A percentile compares a stretch with the other conserved stretches of the same genome.
Evolutionary conservation across 202 grass and related monocot genomes (phyloP).

Genomic region (Zoysia matrella): DNA sequence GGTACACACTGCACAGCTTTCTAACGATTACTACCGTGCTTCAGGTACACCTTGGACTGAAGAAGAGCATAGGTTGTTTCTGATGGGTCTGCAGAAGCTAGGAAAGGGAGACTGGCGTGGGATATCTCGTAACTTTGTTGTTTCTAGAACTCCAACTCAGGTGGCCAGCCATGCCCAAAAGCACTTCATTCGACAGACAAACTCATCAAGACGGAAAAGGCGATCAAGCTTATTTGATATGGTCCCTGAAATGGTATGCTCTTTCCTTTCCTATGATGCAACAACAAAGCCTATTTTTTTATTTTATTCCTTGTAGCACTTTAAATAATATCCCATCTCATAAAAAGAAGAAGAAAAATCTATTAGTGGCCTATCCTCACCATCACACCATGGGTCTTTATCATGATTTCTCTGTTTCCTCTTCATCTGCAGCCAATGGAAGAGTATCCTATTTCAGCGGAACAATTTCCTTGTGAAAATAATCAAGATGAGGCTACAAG

Average conservation of each 20-base stretch:
- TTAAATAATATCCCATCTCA: neutral
- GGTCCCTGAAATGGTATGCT: slow-evolving; percentile 70
- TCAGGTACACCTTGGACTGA: slow-evolving; percentile 96
- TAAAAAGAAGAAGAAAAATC: neutral
- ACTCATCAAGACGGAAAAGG: slow-evolving; percentile 83
- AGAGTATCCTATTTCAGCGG: slow-evolving; percentile 35
- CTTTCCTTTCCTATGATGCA: neutral
- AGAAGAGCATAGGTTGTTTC: slow-evolving; percentile 90
- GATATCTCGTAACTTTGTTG: slow-evolving; percentile 82
- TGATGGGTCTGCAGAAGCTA: slow-evolving; percentile 83
- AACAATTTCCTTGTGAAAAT: slow-evolving; percentile 36
- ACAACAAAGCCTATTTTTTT: neutral
- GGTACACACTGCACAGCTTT: neutral
- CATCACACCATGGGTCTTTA: neutral
- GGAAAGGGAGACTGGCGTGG: slow-evolving; percentile 96
- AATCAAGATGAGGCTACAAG: slow-evolving; percentile 53
- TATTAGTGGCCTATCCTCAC: slow-evolving; percentile 5
- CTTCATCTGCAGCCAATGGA: slow-evolving; percentile 68
- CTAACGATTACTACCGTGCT: slow-evolving; percentile 39
- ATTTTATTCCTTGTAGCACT: neutral
- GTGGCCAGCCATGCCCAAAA: slow-evolving; percentile 98
- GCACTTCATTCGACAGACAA: slow-evolving; percentile 89
- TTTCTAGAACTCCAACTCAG: slow-evolving; percentile 92
- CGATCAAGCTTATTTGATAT: slow-evolving; percentile 96
- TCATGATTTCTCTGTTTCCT: slow-evolving; percentile 31